Base-by-base conservation (phyloP, 2,329 filamentous ascomycete species). In the Xylaria sp. region DNA sequence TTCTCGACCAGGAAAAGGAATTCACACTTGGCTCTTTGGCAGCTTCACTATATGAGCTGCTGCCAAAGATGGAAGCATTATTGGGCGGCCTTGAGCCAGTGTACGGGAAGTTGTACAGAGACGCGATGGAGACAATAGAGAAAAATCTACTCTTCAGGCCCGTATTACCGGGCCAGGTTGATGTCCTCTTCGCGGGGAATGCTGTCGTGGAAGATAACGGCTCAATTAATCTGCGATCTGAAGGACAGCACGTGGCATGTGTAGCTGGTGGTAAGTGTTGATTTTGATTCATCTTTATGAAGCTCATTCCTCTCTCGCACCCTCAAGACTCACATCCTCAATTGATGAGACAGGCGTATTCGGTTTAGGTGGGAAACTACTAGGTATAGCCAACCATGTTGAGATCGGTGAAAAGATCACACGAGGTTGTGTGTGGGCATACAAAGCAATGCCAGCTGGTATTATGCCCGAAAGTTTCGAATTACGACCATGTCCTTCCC, bases 111-210 rank as follows among this genome's bases (percentile, higher is more conserved):
- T 73, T 80, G 65, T 74, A 76, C 29, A 69, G 68, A 11, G 81
- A 72, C 70, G 89, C 76, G 6, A 73, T 89, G 40, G 81, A 87
- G 25, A 79, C 83, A 0, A 83, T 84, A 1, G 84, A 85, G 57
- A 78, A 85, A 60, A 77, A 88, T 60, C 78, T 92, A 13, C 83
- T 92, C 61, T 91, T 86, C 75, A 81, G 85, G 17, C 89, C 90
- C 0, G 84, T 90, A 79, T 79, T 85, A 2, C 84, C 84, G 1
- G 77, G 78, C 17, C 74, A 80, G 11, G 79, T 80, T 2, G 82
- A 90, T 60, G 82, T 91, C 19, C 79, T 91, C 9, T 78, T 90
- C 23, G 81, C 87, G 0, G 87, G 88, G 10, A 81, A 82, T 23
- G 76, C 80, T 9, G 78, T 67, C 31, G 73, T 76, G 0, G 27